Conservation (phyloP, 441 rosid genomes). For the Erysimum pusillum region DNA sequence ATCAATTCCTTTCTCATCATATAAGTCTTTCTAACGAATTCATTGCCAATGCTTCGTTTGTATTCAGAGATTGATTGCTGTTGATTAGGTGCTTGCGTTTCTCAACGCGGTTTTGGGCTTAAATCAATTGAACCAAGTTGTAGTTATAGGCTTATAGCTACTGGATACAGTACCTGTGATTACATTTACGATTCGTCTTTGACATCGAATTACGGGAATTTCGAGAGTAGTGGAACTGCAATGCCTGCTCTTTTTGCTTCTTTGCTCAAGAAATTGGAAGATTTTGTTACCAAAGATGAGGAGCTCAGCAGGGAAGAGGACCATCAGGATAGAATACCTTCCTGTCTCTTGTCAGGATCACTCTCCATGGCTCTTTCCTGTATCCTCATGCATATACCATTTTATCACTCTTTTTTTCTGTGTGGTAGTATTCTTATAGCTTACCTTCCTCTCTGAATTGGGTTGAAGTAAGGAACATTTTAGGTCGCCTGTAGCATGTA, state of each 20-base stretch:
- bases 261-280: slow-evolving; percentile 73
- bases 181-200: slow-evolving; percentile 81
- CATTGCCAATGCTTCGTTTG: too few species aligned
- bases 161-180: slow-evolving; percentile 82
- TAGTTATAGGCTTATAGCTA: slow-evolving; percentile 90
- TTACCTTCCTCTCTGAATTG: too few species aligned
- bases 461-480: too few species aligned
- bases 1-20: slow-evolving; percentile 83
- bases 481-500: too few species aligned
- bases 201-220: slow-evolving; percentile 43
- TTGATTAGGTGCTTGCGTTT: slow-evolving; percentile 88
- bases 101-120: slow-evolving; percentile 73
- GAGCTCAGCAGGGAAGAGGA: slow-evolving; percentile 54
- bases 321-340: slow-evolving; percentile 54
- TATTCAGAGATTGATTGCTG: too few species aligned
- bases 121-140: slow-evolving; percentile 87
- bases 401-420: too few species aligned
- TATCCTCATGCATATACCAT: too few species aligned
- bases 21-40: too few species aligned
- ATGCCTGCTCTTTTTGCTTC: slow-evolving; percentile 64
- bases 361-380: slow-evolving; percentile 97
- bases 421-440: too few species aligned
- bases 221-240: slow-evolving; percentile 57
- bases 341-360: slow-evolving; percentile 87
- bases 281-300: slow-evolving; percentile 75